Base-by-base conservation (phyloP, 176 grass and related monocot species). In the Eragrostis nindensis region DNA sequence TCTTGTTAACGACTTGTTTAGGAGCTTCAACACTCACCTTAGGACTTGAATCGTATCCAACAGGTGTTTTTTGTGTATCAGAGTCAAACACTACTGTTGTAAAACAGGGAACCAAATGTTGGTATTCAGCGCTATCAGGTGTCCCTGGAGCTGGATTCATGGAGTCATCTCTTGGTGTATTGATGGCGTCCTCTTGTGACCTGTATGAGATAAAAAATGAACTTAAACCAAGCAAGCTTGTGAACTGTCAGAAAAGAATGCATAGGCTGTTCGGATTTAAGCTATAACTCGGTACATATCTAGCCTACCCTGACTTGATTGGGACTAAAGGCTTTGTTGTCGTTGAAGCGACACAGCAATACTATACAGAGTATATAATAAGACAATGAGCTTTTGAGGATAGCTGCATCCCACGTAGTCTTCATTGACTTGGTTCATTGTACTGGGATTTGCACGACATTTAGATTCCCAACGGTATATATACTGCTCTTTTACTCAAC, bases 1-100 rank as follows among this genome's bases (percentile, higher is more conserved):
- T 93, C 85, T 95, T 91, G 84, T 95, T 98, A 62, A 85, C 44
- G 45, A 87, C 67, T 89, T 91, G 83, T 69, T 82, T 94, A 81
- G 60, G 62, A 29, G 49, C 47, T 70, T 68, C 79, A 85, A 80
- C 80, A 53, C 72, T 80, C 22, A 69, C 57, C 65, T 73, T 83
- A 36, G 61, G 48, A 70, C 46, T 65, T 66, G 41, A 75, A 46
- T 70, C 71, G 78, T 26, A 71, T 84, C 59, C 62, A 76, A 66
- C 50, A 80, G 49, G 66, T 75, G 41, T 25, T 43, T 75, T 90
- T n/a, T 83, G 73, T 80, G 53, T 64, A 62, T 76, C 17, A 47
- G 40, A 25, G 19, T 57, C 73, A 15, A 68, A 76, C 8, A 16
- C 7, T 78, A 66, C 54, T 78, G 73, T 38, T 77, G 78, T 74